Percentiles rank a stretch among this genome's conserved stretches.
Evolutionary conservation across 805 yeast genomes (phyloP).

Genomic region (Monosporozyma servazzii): DNA sequence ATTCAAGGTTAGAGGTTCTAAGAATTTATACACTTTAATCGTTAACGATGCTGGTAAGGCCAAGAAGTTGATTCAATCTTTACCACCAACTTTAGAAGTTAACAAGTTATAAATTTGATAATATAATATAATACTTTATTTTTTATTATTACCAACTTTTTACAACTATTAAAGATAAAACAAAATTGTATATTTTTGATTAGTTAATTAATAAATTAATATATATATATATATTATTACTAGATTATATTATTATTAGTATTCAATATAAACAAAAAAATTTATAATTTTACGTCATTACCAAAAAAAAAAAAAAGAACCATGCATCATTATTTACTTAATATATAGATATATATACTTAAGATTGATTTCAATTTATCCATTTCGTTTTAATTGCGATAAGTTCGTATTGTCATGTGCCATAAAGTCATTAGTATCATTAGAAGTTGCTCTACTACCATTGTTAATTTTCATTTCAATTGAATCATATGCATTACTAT

Average conservation of each 20-base stretch:
- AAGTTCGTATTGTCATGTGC: neutral
- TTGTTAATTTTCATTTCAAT: neutral
- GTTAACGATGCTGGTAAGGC: constrained; percentile 96
- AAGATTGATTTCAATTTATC: neutral
- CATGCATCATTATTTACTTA: too few relatives aligned
- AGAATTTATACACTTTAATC: constrained; percentile 87
- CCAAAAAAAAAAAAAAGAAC: neutral
- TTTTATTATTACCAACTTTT: neutral
- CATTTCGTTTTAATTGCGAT: neutral
- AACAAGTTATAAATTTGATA: constrained; percentile 34
- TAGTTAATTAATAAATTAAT: neutral
- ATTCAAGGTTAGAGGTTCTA: constrained; percentile 97
- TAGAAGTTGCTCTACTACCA: neutral
- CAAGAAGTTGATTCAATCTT: constrained; percentile 92
- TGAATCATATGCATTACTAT: neutral
- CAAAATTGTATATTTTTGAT: neutral
- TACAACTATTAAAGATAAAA: neutral
- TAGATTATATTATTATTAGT: constrained; percentile 1
- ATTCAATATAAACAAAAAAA: neutral
- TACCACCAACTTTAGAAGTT: constrained; percentile 87
- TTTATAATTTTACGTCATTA: neutral
- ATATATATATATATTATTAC: neutral
- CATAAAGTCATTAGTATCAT: neutral
- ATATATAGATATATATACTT: neutral
- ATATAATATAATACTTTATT: neutral